These are phyloP conservation scores for Casuarina glauca DNA, from an alignment of 306 rosid genomes.

Conservation along the genomic window DNA sequence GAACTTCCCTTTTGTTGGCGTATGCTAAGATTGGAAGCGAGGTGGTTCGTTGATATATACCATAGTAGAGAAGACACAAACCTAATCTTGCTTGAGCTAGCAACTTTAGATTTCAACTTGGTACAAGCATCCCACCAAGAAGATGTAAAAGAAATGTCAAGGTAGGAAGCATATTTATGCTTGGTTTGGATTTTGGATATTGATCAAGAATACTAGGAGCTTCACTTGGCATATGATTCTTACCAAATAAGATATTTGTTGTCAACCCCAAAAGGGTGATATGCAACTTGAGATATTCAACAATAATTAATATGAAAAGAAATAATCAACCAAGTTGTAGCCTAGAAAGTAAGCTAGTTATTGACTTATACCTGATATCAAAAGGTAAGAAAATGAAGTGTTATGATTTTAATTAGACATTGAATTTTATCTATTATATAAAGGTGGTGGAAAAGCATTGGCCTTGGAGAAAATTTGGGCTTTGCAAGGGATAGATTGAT, in stretches of 20 bases:
- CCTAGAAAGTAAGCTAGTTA: too few relatives aligned
- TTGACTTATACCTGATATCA: too few relatives aligned
- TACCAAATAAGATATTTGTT: too few relatives aligned
- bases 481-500: slow-evolving; percentile 23
- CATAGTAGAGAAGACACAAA: not conserved
- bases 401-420: not conserved
- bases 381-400: not conserved
- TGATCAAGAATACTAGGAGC: too few relatives aligned
- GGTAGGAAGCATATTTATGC: not conserved
- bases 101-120: too few relatives aligned
- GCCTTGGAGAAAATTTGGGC: slow-evolving; percentile 3
- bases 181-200: too few relatives aligned
- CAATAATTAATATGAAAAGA: too few relatives aligned
- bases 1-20: slow-evolving; percentile 30
- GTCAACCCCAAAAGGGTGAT: too few relatives aligned
- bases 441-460: slow-evolving; percentile 29
- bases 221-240: too few relatives aligned
- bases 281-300: too few relatives aligned
- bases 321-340: not conserved
- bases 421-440: not conserved
- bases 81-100: not conserved
- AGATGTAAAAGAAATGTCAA: not conserved
- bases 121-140: too few relatives aligned
- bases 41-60: slow-evolving; percentile 30
- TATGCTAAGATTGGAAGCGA: slow-evolving; percentile 13